phyloP scores from a whole-genome alignment of 176 grass and related monocot species.

The Hordeum marinum region DNA sequence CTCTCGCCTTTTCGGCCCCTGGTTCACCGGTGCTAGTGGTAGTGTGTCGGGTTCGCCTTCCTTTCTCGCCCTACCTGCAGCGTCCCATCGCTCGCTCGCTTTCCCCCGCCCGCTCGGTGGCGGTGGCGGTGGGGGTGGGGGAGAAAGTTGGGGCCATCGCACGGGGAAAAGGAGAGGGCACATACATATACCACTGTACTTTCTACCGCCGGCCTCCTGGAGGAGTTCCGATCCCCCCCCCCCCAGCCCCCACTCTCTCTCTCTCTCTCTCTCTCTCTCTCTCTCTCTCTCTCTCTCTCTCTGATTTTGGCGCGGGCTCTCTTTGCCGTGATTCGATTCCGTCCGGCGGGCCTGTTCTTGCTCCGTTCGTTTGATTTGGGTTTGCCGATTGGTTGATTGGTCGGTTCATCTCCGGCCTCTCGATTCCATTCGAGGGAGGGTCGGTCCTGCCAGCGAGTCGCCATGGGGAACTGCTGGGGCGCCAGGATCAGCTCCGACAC shows the following conservation, averaged over 20 bases:
- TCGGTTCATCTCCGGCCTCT: neutral
- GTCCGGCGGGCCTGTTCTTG: no score
- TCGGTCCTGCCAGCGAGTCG: neutral
- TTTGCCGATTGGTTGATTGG: neutral
- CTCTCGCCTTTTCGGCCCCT: no score
- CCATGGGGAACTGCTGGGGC: constrained; percentile 75
- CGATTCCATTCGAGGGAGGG: neutral
- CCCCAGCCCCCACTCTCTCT: no score
- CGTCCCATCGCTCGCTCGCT: neutral
- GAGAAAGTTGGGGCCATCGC: constrained; percentile 15
- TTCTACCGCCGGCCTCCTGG: neutral
- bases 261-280: no score
- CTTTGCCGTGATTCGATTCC: neutral
- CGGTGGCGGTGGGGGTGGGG: neutral
- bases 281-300: neutral
- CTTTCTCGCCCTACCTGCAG: no score
- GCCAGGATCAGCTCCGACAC: constrained; percentile 72
- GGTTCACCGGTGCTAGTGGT: neutral
- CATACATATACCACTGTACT: no score
- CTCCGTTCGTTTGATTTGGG: neutral
- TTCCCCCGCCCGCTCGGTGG: no score
- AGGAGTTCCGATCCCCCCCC: no score
- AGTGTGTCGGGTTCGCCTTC: neutral
- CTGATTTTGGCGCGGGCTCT: no score
- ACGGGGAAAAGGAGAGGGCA: neutral